Percentiles rank a stretch among this genome's conserved stretches.
Conservation (phyloP, 1,139 yeast genomes). For the Candida glucosophila region DNA sequence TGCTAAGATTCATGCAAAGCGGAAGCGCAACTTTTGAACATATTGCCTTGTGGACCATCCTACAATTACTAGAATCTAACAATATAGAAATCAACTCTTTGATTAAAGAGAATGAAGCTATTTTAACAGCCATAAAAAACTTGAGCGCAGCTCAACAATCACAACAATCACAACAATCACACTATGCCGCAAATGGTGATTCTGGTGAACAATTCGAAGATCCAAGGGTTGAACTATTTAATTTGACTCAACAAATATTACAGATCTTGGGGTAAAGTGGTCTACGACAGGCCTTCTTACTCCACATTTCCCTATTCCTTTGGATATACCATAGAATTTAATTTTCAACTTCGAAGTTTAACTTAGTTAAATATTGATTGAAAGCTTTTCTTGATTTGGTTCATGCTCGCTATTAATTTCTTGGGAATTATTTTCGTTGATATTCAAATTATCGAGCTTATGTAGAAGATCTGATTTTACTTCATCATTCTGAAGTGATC, state of each 20-base stretch:
- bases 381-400: too few relatives aligned
- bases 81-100: conserved; percentile 59
- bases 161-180: conserved; percentile 31
- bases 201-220: conserved; percentile 39
- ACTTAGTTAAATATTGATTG: too few relatives aligned
- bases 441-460: conserved; percentile 3
- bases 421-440: not conserved
- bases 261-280: conserved; percentile 38
- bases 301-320: too few relatives aligned
- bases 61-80: conserved; percentile 85
- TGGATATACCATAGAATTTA: too few relatives aligned
- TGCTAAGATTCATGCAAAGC: conserved; percentile 70
- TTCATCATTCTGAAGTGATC: not conserved
- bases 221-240: conserved; percentile 64
- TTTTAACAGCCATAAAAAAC: conserved; percentile 47
- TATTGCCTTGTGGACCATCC: conserved; percentile 94
- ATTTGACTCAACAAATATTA: conserved; percentile 72
- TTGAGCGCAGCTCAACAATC: conserved; percentile 30
- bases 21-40: conserved; percentile 94
- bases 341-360: too few relatives aligned
- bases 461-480: conserved; percentile 2
- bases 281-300: too few relatives aligned
- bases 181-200: conserved; percentile 12
- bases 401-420: too few relatives aligned
- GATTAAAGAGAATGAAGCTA: conserved; percentile 53